These are phyloP conservation scores for Chlorella sp. DNA, from an alignment of 139 green algal genomes.

Conservation along the genomic window DNA sequence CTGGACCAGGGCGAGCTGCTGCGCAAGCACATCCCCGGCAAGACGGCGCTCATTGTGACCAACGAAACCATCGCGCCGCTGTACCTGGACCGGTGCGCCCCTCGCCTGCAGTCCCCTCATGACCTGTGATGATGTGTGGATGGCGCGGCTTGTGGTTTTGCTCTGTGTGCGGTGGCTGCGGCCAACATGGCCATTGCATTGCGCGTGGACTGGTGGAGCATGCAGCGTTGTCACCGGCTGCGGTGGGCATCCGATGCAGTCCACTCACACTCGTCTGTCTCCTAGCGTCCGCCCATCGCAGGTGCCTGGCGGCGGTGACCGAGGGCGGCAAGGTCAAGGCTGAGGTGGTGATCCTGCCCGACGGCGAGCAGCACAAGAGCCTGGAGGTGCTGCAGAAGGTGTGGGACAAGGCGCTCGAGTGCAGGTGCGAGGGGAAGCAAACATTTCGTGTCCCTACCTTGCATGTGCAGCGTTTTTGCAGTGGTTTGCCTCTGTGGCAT, in stretches of 20 bases:
- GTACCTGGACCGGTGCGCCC: slow-evolving; percentile 78
- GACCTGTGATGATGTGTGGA: no score
- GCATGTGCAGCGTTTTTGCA: no score
- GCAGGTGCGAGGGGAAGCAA: not conserved
- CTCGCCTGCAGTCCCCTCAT: no score
- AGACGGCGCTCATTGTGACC: slow-evolving; percentile 94
- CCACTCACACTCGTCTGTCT: no score
- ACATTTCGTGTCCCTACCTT: no score
- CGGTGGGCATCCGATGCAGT: no score
- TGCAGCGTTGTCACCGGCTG: no score
- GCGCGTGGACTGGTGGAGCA: no score
- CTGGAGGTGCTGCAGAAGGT: slow-evolving; percentile 85
- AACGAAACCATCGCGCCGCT: slow-evolving; percentile 95
- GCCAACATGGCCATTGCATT: no score
- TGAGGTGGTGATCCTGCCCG: slow-evolving; percentile 84
- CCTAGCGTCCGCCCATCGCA: slow-evolving; percentile 22
- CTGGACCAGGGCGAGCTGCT: slow-evolving; percentile 82
- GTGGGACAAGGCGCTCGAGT: slow-evolving; percentile 28
- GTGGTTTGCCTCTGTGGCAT: no score
- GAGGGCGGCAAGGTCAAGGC: slow-evolving; percentile 55
- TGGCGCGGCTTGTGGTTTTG: no score
- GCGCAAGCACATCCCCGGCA: slow-evolving; percentile 89
- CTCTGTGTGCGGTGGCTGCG: no score
- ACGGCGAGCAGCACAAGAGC: slow-evolving; percentile 97
- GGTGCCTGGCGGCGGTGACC: slow-evolving; percentile 52